phyloP scores from a whole-genome alignment of 2,329 filamentous ascomycete species.

The Gaeumannomyces tritici region DNA sequence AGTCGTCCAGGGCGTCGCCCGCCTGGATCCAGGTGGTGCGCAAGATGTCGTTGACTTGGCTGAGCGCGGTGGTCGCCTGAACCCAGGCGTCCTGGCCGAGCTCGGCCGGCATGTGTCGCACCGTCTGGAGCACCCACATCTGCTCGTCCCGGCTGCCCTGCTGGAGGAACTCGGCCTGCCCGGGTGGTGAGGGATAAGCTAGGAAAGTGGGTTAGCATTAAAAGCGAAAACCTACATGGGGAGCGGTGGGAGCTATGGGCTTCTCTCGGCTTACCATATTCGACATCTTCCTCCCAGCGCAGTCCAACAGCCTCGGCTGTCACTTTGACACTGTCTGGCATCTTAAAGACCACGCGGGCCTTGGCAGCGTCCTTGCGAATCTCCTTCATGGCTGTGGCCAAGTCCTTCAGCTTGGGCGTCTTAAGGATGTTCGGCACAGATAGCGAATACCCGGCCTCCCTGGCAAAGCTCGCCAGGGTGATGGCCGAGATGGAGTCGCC shows the following conservation, averaged over 20 bases:
- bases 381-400: slow-evolving; percentile 7
- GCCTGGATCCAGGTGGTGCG: slow-evolving; percentile 12
- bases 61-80: slow-evolving; percentile 9
- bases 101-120: slow-evolving; percentile 10
- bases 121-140: slow-evolving; percentile 15
- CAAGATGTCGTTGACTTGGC: slow-evolving; percentile 14
- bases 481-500: slow-evolving; percentile 29
- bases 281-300: slow-evolving; percentile 6
- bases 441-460: slow-evolving; percentile 12
- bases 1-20: slow-evolving; percentile 6
- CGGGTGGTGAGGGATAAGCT: slow-evolving; percentile 17
- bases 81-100: slow-evolving; percentile 13
- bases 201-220: not conserved
- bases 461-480: slow-evolving; percentile 31
- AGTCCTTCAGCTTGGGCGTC: slow-evolving; percentile 10
- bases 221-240: slow-evolving; percentile 1
- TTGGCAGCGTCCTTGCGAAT: not conserved
- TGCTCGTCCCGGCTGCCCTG: slow-evolving; percentile 14
- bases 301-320: not conserved
- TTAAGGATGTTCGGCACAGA: slow-evolving; percentile 14
- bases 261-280: slow-evolving; percentile 4
- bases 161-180: slow-evolving; percentile 19
- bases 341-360: not conserved
- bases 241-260: too few species aligned
- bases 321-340: slow-evolving; percentile 2